These are phyloP conservation scores for Phylloporus arenicola DNA, from an alignment of 768 basidiomycete genomes.

Conservation along the genomic window DNA sequence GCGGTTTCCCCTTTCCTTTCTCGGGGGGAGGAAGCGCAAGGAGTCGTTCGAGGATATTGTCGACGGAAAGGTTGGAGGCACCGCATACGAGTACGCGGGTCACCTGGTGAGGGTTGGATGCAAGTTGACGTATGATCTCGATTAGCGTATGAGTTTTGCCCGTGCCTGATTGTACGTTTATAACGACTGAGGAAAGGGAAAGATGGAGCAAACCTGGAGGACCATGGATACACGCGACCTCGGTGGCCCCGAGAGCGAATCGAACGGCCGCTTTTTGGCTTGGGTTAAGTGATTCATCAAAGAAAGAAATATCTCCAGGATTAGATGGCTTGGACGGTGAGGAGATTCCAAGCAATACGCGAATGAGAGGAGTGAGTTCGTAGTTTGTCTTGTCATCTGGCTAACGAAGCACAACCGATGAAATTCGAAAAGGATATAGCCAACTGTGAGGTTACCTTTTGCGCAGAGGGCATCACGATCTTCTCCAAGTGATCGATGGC, in stretches of 20 bases:
- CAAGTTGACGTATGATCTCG: conserved; percentile 85
- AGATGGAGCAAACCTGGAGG: conserved; percentile 65
- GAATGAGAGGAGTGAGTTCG: conserved; percentile 47
- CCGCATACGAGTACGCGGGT: conserved; percentile 81
- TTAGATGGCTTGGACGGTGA: conserved; percentile 38
- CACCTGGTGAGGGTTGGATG: conserved; percentile 42
- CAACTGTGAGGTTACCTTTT: conserved; percentile 16
- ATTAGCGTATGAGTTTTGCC: conserved; percentile 96
- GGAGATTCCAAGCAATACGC: conserved; percentile 67
- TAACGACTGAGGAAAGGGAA: neutral
- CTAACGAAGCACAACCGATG: conserved; percentile 10
- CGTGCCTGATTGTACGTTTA: conserved; percentile 46
- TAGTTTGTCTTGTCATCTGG: conserved; percentile 39
- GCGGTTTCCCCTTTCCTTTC: conserved; percentile 36
- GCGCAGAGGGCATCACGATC: conserved; percentile 26
- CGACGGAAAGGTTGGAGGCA: conserved; percentile 90
- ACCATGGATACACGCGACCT: conserved; percentile 92
- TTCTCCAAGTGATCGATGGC: conserved; percentile 65
- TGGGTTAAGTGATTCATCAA: conserved; percentile 70
- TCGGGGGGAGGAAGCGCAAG: conserved; percentile 51
- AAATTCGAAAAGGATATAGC: neutral
- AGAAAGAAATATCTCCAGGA: conserved; percentile 50
- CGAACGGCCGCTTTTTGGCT: conserved; percentile 81
- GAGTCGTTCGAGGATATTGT: conserved; percentile 90
- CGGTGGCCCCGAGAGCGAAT: conserved; percentile 74